A percentile compares a stretch with the other conserved stretches of the same genome.
Conservation (phyloP, 1,139 yeast species). For the Yamadazyma atmosphaerica region DNA sequence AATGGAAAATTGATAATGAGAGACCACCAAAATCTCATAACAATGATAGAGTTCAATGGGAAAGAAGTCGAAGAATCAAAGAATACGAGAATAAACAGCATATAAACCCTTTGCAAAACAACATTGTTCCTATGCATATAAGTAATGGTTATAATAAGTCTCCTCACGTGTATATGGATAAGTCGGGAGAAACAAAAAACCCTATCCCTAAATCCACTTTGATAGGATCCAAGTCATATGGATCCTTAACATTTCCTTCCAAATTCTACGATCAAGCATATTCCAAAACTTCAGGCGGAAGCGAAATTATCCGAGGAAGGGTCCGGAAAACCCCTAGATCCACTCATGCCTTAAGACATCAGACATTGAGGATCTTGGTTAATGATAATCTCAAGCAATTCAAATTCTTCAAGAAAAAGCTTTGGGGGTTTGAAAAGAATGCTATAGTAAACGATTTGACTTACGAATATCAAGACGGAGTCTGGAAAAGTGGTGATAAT, state of each 20-base stretch:
- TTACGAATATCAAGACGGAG: slow-evolving; percentile 58
- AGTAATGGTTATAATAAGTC: slow-evolving; percentile 32
- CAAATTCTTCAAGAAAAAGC: slow-evolving; percentile 66
- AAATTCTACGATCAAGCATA: slow-evolving; percentile 16
- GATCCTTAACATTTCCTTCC: slow-evolving; percentile 22
- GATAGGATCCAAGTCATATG: slow-evolving; percentile 37
- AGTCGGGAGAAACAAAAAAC: slow-evolving; percentile 38
- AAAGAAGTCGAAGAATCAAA: slow-evolving; percentile 42
- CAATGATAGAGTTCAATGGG: slow-evolving; percentile 25
- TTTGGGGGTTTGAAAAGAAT: slow-evolving; percentile 87
- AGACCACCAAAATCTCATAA: slow-evolving; percentile 35
- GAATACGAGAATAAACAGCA: slow-evolving; percentile 37
- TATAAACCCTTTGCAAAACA: slow-evolving; percentile 23
- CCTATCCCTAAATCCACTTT: slow-evolving; percentile 33
- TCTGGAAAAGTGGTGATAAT: slow-evolving; percentile 83
- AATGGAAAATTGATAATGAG: slow-evolving; percentile 44
- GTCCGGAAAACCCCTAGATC: slow-evolving; percentile 54
- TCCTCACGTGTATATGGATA: slow-evolving; percentile 33
- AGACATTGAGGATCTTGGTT: slow-evolving; percentile 66
- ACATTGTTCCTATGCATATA: slow-evolving; percentile 16
- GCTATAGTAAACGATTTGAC: slow-evolving; percentile 63
- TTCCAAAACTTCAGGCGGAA: slow-evolving; percentile 32
- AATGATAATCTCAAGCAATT: slow-evolving; percentile 61
- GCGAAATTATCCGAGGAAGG: slow-evolving; percentile 62
- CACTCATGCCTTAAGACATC: slow-evolving; percentile 39